phyloP scores from a whole-genome alignment of 768 basidiomycete species.

The Cytidiella melzeri region DNA sequence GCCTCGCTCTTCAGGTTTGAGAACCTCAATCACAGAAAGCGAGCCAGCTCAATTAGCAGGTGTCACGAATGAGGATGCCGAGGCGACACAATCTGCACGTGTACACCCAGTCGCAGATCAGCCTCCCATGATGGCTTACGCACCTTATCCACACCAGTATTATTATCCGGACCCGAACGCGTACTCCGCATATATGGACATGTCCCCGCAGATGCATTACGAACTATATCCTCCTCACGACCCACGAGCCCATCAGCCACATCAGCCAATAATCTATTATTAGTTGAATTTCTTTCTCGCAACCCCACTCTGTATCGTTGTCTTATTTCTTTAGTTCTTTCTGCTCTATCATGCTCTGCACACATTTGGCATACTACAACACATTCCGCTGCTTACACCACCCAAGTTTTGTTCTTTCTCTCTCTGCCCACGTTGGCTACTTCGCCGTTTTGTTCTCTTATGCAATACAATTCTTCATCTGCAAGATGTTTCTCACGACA shows the following conservation, averaged over 20 bases:
- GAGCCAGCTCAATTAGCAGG: constrained; percentile 12
- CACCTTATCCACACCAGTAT: constrained; percentile 57
- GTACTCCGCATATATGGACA: constrained; percentile 64
- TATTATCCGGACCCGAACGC: constrained; percentile 68
- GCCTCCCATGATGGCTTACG: constrained; percentile 44
- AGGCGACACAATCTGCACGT: constrained; percentile 11
- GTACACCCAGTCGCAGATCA: constrained; percentile 24
- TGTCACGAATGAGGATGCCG: constrained; percentile 5
- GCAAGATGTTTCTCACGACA: too few species aligned
- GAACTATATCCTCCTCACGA: constrained; percentile 55
- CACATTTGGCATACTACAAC: constrained; percentile 10
- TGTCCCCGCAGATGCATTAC: constrained; percentile 63
- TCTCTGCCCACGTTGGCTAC: background rate
- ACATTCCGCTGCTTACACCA: constrained; percentile 2
- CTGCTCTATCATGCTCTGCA: constrained; percentile 24
- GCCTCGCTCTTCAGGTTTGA: constrained; percentile 35
- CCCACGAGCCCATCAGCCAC: constrained; percentile 23
- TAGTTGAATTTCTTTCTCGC: constrained; percentile 28
- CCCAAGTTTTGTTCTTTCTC: background rate
- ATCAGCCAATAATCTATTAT: constrained; percentile 46
- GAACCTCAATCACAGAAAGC: constrained; percentile 30
- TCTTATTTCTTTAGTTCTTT: constrained; percentile 7
- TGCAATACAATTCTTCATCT: background rate
- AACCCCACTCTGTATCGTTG: constrained; percentile 12
- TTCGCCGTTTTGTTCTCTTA: background rate